Evolutionary conservation across 495 filamentous ascomycete genomes (phyloP), one percentile per base, ranked within the genome.

Genomic region (Cudoniella acicularis): DNA sequence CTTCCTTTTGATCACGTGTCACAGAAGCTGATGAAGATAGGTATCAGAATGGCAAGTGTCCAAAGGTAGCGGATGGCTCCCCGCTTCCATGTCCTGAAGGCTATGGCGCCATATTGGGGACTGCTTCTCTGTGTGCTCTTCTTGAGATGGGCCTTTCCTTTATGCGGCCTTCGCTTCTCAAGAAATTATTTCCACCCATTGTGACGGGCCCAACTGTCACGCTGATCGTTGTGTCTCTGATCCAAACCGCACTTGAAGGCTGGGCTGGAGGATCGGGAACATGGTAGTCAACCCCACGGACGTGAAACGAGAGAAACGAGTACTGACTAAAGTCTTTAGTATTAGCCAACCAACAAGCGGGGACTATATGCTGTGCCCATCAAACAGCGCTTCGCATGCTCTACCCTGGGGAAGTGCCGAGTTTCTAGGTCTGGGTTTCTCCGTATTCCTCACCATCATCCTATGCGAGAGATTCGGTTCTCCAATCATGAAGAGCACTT

Each of bases 401-500:
- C 77, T 96, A 0, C 88, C 88, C 0, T 97, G 92, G 92, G 92
- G 91, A 18, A 87, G 85, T 46, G 79, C 91, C 10, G 84, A 96
- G 70, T 95, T 91, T 68, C 86, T 97, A 48, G 91, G 92, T 2
- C 83, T 97, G 1, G 92, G 92, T 1, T 96, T 97, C 75, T 83
- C 85, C 22, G 92, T 95, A 41, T 96, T 96, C 69, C 59, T 91
- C n/a, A 91, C 89, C 23, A 95, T 94, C 69, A 90, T 94, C 69
- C 63, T 94, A 16, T 90, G 86, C 68, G 91, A 94, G 71, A 82
- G 87, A 9, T 94, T 92, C 70, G 92, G 92, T 10, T 83, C 85
- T 6, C 90, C 90, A 0, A 78, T 81, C 52, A 81, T 80, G 80
- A 79, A 83, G 58, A 74, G 74, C 42, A 49, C 49, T 60, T 82